Base-by-base conservation (phyloP, 257 asterid genomes). In the Petrea volubilis region DNA sequence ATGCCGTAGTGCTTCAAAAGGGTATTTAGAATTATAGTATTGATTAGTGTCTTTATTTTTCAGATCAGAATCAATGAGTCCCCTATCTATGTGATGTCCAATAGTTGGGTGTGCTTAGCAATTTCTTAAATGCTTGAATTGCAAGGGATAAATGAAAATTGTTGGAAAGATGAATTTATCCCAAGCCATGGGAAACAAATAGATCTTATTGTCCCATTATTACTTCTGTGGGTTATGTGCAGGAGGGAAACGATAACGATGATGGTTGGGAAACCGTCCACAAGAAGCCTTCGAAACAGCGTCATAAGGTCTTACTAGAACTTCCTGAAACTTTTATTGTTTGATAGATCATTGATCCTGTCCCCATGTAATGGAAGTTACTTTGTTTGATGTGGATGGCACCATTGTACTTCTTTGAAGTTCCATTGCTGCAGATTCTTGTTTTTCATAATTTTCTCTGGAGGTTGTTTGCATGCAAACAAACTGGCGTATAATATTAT, bases 231-330 rank as follows among this genome's bases (percentile, higher is more conserved):
- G 63, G 38, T 78, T 44, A 47, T 49, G 61, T 79, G 6, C 82
- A 88, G 98, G 89, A 71, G 71, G 84, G 34, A 28, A 80, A 41
- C 51, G 58, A 76, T 57, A 77, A 71, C 51, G 59, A 72, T 65
- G 95, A 88, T 71, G 95, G 90, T 66, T 93, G 98, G 98, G 93
- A 85, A 78, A 88, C 92, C 3, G 96, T 88, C 25, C 72, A 60
- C 33, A 90, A 83, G 76, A 90, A 80, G 72, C 87, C 91, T 84
- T 34, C 84, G 8, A 88, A 74, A 75, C 75, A 44, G 69, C 88
- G 61, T 21, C 83, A 83, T 55, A 77, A 90, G 97, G 98, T 92
- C 41, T n/a, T 38, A 14, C 13, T 20, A 24, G 14, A 46, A 28
- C 52, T 66, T 46, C 24, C 38, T 33, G 20, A 33, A 52, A 63